Evolutionary conservation across 345 rosid genomes (phyloP), one percentile per base, ranked within the genome.

Genomic region (Boechera retrofracta): DNA sequence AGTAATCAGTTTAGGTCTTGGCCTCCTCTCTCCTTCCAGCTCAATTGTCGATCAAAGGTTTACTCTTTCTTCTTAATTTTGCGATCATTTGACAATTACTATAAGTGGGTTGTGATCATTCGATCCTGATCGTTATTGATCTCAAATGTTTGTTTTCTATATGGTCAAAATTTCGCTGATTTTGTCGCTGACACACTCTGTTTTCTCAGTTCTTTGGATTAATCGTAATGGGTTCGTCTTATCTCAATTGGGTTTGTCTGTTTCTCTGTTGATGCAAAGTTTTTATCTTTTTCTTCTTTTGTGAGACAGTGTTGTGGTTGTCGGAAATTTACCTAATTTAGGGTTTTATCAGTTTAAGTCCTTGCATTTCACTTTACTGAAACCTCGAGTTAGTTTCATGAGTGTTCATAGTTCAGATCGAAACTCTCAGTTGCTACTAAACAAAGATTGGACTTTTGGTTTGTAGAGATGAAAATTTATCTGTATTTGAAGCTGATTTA

Each of bases 41-140:
- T 56, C 64, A 70, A 55, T 63, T 45, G 71, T 63, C 53, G 76
- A 70, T 64, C 66, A 70, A 55, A 77, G 66, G 66, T 54, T 68
- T n/a, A 35, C 31, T 60, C 61, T 39, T 42, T 45, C 61, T 69
- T 53, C 39, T 49, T 32, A 33, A 16, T 36, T 47, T 38, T 55
- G 21, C 42, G 12, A 71, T 71, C 51, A 41, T 71, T 33, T 70
- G 24, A 11, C 10, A 15, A 13, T 32, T 45, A 55, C 31, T 56
- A 12, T 45, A 47, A 71, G 12, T 77, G 21, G 59, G 41, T 36
- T 51, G 13, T 15, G 41, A 44, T 69, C 8, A 33, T 33, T 63
- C 35, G 48, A 42, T 47, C 44, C 36, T 61, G 53, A 66, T 9
- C n/a, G 52, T 67, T 66, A 10, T 39, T 33, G 36, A 51, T 67